phyloP scores from a whole-genome alignment of 257 asterid genomes.

The Parsonsia alboflavescens region DNA sequence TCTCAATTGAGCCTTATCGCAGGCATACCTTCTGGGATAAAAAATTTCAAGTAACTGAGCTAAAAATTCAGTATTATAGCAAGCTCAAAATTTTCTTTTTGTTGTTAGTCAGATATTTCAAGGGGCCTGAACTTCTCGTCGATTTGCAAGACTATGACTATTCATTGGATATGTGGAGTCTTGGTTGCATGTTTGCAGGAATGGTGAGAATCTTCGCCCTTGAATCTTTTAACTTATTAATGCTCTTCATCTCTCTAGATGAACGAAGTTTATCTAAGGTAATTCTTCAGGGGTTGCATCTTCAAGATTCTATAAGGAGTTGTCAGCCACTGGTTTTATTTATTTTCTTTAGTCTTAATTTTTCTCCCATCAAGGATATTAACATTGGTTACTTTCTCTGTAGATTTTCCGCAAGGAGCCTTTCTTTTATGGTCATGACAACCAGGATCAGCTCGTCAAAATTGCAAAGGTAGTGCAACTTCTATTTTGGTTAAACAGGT shows the following conservation, averaged over 20 bases:
- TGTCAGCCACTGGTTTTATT: too few relatives aligned
- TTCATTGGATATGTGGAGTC: constrained; percentile 85
- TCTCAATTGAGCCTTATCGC: neutral
- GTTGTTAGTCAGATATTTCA: constrained; percentile 35
- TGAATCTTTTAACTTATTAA: neutral
- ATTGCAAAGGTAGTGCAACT: constrained; percentile 67
- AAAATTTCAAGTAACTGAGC: neutral
- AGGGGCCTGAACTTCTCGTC: constrained; percentile 70
- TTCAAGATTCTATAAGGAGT: neutral
- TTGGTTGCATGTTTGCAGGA: constrained; percentile 94
- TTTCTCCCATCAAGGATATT: neutral
- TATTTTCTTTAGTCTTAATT: neutral
- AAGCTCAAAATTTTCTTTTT: constrained; percentile 18
- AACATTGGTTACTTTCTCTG: constrained; percentile 17
- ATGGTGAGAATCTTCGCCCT: constrained; percentile 58
- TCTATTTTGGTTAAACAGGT: neutral
- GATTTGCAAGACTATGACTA: constrained; percentile 79
- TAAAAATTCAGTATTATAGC: neutral
- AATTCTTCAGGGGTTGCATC: neutral
- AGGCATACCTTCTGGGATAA: neutral
- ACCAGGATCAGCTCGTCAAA: constrained; percentile 97
- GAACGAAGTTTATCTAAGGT: constrained; percentile 1
- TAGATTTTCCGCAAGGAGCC: constrained; percentile 97
- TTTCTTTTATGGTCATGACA: constrained; percentile 95
- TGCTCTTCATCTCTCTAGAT: neutral